Evolutionary conservation across 345 rosid genomes (phyloP), one percentile per base, ranked within the genome.

Genomic region (Populus pruinosa): DNA sequence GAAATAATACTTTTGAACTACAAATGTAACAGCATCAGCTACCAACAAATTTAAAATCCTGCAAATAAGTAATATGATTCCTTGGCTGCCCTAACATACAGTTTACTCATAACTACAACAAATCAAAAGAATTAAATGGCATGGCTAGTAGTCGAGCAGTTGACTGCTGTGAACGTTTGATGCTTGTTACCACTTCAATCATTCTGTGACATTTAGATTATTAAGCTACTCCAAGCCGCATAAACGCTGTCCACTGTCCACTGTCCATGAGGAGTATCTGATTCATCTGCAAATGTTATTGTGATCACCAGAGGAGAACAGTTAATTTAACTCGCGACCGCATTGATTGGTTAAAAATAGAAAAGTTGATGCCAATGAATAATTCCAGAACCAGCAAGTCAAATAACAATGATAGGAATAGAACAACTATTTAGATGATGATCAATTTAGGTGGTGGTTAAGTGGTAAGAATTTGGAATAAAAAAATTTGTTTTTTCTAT

Each of bases 221-320:
- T 31, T 41, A 44, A 43, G 25, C 78, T 39, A 33, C 69, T 7
- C 14, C 66, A 2, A 10, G 41, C 71, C 43, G 69, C 62, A 63
- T 41, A 50, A 35, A 44, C 61, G 59, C 21, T 1, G 36, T 44
- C 73, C 16, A 29, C 27, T 27, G 27, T 27, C n/a, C n/a, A n/a
- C 21, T 1, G 36, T 44, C 73, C 17, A 29, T 49, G 55, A 43
- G 35, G 35, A 73, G 59, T 11, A 47, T 29, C 44, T 20, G 13
- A 74, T 75, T 72, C 17, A 78, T 82, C 87, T 84, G 90, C 83
- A 71, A 44, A 33, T 33, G 36, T 33, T 33, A 33, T 33, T 33
- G 4, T 33, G 36, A 33, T 33, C 36, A 33, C 36, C 36, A 33
- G 36, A 4, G 36, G 36, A 33, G 36, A 33, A 33, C 36, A 33